Evolutionary conservation across 1,139 yeast species (phyloP).

Genomic region (Yamadazyma blattariae): DNA sequence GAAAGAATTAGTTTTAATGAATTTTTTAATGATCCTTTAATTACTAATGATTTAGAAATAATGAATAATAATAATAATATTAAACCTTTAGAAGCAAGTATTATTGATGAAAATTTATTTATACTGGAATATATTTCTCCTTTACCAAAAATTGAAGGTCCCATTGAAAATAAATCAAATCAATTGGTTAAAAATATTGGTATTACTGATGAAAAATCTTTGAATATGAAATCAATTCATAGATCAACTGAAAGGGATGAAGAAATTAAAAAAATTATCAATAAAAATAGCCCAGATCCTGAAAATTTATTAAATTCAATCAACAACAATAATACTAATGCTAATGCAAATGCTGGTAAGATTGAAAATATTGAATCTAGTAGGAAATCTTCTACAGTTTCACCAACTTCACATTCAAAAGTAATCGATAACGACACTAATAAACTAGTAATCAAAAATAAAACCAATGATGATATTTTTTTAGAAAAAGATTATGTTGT

Average conservation of each 20-base stretch:
- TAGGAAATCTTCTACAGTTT: background rate
- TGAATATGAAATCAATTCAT: slow-evolving; percentile 3
- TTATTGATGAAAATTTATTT: slow-evolving; percentile 73
- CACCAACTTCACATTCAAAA: slow-evolving; percentile 9
- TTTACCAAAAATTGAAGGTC: slow-evolving; percentile 16
- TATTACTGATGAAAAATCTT: background rate
- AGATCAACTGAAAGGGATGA: slow-evolving; percentile 30
- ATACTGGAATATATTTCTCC: slow-evolving; percentile 73
- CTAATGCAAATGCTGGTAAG: background rate
- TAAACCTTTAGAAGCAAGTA: slow-evolving; percentile 63
- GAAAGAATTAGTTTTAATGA: slow-evolving; percentile 87
- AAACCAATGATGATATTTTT: slow-evolving; percentile 40
- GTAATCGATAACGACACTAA: slow-evolving; percentile 6
- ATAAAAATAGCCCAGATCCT: slow-evolving; percentile 44
- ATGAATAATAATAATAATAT: no score
- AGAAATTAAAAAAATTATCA: slow-evolving; percentile 42
- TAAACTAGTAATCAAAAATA: background rate
- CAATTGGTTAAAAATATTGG: background rate
- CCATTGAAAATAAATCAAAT: slow-evolving; percentile 2
- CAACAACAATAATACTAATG: slow-evolving; percentile 13
- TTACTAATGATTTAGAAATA: slow-evolving; percentile 43
- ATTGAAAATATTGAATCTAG: background rate
- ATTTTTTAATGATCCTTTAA: slow-evolving; percentile 68
- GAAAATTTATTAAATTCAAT: slow-evolving; percentile 25
- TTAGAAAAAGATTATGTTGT: slow-evolving; percentile 87